Evolutionary conservation across 129 eudicot genomes (phyloP).

Genomic region (Kitagawia praeruptora): DNA sequence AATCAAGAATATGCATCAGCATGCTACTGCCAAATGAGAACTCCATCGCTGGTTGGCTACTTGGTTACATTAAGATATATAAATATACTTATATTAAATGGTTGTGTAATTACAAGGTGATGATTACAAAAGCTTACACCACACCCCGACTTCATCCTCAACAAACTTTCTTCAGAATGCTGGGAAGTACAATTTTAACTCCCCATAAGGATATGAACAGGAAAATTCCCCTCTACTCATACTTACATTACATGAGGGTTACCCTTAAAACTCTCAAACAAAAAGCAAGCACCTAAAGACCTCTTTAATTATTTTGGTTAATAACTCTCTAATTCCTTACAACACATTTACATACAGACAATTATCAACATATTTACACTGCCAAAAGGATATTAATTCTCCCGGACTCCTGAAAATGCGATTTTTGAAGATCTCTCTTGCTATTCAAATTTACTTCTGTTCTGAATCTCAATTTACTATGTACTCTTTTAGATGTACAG

Average conservation of each 20-base stretch:
- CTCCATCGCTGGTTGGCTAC: background rate
- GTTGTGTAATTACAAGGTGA: conserved; percentile 21
- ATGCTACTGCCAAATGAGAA: background rate
- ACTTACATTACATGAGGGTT: conserved; percentile 46
- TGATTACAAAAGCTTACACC: conserved; percentile 27
- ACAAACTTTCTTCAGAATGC: conserved; percentile 39
- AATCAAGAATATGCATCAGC: too few relatives aligned
- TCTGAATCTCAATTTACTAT: conserved; percentile 23
- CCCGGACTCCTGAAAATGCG: conserved; percentile 17
- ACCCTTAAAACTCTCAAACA: conserved; percentile 7
- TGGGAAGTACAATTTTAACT: conserved; percentile 24
- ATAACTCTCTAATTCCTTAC: conserved; percentile 22
- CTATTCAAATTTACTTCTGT: conserved; percentile 12
- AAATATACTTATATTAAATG: background rate
- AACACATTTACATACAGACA: conserved; percentile 3
- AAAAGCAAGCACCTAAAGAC: conserved; percentile 13
- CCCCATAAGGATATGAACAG: conserved; percentile 18
- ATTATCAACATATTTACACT: conserved; percentile 30
- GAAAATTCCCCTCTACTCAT: conserved; percentile 28
- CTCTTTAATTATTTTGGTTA: conserved; percentile 15
- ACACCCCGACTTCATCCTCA: conserved; percentile 16
- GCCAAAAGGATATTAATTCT: conserved; percentile 24
- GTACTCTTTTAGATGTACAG: conserved; percentile 14
- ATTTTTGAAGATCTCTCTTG: conserved; percentile 29
- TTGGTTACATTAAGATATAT: background rate